phyloP scores from a whole-genome alignment of 768 basidiomycete species.

The Agaricus subrufescens region DNA sequence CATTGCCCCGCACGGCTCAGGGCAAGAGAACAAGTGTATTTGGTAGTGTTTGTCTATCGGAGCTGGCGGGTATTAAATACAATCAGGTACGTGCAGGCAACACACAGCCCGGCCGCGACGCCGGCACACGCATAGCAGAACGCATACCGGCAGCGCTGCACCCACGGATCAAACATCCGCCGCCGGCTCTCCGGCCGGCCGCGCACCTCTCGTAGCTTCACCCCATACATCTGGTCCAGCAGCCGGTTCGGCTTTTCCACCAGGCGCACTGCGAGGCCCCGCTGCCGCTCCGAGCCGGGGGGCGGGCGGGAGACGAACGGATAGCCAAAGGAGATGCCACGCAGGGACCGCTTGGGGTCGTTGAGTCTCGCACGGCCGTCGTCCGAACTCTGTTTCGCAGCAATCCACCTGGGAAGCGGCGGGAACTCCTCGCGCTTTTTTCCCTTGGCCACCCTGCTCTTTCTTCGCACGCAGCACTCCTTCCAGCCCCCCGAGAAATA shows the following conservation, averaged over 20 bases:
- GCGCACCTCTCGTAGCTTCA: constrained; percentile 36
- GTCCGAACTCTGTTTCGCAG: constrained; percentile 39
- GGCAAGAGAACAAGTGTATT: background rate
- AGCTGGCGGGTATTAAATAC: constrained; percentile 36
- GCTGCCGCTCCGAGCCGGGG: background rate
- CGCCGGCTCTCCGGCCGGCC: constrained; percentile 40
- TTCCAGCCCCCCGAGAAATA: constrained; percentile 33
- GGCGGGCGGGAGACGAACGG: constrained; percentile 55
- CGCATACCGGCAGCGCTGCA: constrained; percentile 53
- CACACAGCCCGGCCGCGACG: constrained; percentile 32
- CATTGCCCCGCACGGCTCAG: background rate
- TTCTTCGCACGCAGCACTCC: constrained; percentile 25
- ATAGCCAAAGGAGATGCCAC: constrained; percentile 49
- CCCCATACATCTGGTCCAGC: constrained; percentile 40
- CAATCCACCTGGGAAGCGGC: constrained; percentile 37
- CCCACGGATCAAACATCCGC: constrained; percentile 54
- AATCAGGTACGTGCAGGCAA: constrained; percentile 36
- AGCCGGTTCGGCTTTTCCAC: constrained; percentile 40
- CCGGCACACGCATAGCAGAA: constrained; percentile 49
- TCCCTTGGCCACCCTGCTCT: constrained; percentile 7
- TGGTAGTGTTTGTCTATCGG: constrained; percentile 9
- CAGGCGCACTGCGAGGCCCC: constrained; percentile 20
- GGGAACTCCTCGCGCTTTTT: constrained; percentile 19
- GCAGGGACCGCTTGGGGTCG: constrained; percentile 38
- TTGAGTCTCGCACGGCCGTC: constrained; percentile 38